Base-by-base conservation (phyloP, 2,329 filamentous ascomycete species). In the Diatrype stigma region DNA sequence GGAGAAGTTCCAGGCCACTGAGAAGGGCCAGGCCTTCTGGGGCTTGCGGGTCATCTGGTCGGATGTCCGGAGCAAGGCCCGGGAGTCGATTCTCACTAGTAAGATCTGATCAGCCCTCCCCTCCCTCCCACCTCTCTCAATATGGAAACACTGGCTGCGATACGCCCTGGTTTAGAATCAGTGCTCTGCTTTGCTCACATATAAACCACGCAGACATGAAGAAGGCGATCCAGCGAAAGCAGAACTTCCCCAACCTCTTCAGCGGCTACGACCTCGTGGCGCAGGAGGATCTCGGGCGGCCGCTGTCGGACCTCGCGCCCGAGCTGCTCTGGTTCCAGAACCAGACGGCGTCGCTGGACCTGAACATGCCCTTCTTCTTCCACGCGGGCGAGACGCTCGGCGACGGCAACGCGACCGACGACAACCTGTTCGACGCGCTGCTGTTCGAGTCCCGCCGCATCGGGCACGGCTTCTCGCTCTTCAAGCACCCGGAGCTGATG, bases 301-400 rank as follows among this genome's bases (percentile, higher is more conserved):
- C 82, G 0, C 74, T 87, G 30, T 70, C 74, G 12, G 80, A 86
- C 53, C 72, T 86, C n/a, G 72, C 81, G 0, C 83, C 84, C 0
- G 72, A 86, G 50, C 67, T 87, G 2, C 84, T 87, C 62, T 86
- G 81, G 81, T 87, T 88, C 71, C 77, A 78, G 56, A 85, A 84
- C 57, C 69, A 72, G 38, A 87, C 84, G 57, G 72, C 73, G 1
- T 73, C 83, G 60, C 74, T 79, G 54, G 76, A 74, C 6, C 74
- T 87, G 22, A 48, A 48, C 8, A 48, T 87, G n/a, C 85, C 85
- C 0, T 87, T 87, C 71, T 85, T 85, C 69, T 87, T 88, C 70
- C 85, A 88, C 60, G 84, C 84, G 0, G 85, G 84, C 47, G 84
- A 87, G 62, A 84, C 80, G 14, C 74, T 86, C 2, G 82, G 81